Conservation (phyloP, 805 yeast species). For the Candida nitratophila region DNA sequence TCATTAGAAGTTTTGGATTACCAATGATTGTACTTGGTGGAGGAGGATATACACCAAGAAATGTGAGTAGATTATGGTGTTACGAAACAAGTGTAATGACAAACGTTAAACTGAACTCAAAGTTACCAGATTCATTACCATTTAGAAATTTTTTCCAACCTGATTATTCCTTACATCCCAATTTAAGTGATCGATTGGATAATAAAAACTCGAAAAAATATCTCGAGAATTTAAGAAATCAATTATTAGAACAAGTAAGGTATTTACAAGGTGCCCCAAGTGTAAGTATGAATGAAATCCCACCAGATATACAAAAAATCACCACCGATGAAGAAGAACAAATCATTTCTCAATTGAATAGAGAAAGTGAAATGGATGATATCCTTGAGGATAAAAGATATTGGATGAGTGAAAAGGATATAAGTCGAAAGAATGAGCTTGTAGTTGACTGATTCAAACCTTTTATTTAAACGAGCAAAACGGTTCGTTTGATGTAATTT, state of each 20-base stretch:
- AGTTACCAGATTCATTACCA: slow-evolving; percentile 68
- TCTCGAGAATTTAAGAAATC: slow-evolving; percentile 69
- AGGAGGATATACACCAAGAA: slow-evolving; percentile 96
- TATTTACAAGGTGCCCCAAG: slow-evolving; percentile 88
- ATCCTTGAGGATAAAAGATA: slow-evolving; percentile 29
- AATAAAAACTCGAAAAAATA: slow-evolving; percentile 81
- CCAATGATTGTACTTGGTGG: slow-evolving; percentile 94
- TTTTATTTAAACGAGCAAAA: too few relatives aligned
- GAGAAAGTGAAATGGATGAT: slow-evolving; percentile 28
- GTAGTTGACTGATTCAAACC: slow-evolving; percentile 5
- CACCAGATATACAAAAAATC: slow-evolving; percentile 50
- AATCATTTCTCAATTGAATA: slow-evolving; percentile 26
- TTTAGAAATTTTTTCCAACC: slow-evolving; percentile 84
- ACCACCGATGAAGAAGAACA: slow-evolving; percentile 38
- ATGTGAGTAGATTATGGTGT: slow-evolving; percentile 93
- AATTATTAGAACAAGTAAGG: slow-evolving; percentile 74
- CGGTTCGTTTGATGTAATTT: too few relatives aligned
- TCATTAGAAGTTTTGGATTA: slow-evolving; percentile 78
- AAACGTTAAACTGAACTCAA: slow-evolving; percentile 67
- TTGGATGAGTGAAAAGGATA: slow-evolving; percentile 32
- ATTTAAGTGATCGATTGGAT: slow-evolving; percentile 69
- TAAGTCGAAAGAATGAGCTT: slow-evolving; percentile 28
- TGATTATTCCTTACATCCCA: slow-evolving; percentile 84
- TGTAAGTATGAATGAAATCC: slow-evolving; percentile 85
- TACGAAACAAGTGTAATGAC: slow-evolving; percentile 89